Evolutionary conservation across 768 basidiomycete species (phyloP).

Genomic region (Boletales sp.): DNA sequence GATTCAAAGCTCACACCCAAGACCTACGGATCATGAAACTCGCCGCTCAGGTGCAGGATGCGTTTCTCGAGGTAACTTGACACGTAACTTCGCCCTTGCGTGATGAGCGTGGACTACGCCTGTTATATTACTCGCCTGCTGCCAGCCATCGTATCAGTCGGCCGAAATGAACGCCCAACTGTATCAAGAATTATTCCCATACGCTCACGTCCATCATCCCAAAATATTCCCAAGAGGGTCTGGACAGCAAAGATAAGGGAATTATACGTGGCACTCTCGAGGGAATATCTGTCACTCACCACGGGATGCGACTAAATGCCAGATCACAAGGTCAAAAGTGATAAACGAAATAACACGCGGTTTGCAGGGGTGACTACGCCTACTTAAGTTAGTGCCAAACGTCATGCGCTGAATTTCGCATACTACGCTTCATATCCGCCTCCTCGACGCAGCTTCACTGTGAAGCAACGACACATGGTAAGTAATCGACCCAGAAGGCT

Average conservation of each 20-base stretch:
- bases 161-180: constrained; percentile 4
- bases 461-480: neutral
- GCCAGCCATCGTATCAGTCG: neutral
- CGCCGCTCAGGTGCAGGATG: constrained; percentile 1
- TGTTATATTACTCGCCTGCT: constrained; percentile 12
- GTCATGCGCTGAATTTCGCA: neutral
- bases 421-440: neutral
- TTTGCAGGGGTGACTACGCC: neutral
- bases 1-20: too few relatives aligned
- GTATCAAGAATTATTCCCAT: neutral
- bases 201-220: neutral
- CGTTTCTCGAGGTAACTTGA: constrained; percentile 1
- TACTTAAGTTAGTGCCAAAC: neutral
- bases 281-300: neutral
- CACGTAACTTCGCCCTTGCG: neutral
- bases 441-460: neutral
- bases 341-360: neutral
- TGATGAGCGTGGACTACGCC: constrained; percentile 5
- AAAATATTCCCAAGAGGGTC: neutral
- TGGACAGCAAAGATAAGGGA: constrained; percentile 1
- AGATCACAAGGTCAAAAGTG: neutral
- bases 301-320: neutral
- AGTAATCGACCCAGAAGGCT: neutral
- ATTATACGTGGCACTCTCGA: neutral
- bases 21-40: neutral